These are phyloP conservation scores for Amaranthus tricolor DNA, from an alignment of 179 eudicot species.

Conservation along the genomic window DNA sequence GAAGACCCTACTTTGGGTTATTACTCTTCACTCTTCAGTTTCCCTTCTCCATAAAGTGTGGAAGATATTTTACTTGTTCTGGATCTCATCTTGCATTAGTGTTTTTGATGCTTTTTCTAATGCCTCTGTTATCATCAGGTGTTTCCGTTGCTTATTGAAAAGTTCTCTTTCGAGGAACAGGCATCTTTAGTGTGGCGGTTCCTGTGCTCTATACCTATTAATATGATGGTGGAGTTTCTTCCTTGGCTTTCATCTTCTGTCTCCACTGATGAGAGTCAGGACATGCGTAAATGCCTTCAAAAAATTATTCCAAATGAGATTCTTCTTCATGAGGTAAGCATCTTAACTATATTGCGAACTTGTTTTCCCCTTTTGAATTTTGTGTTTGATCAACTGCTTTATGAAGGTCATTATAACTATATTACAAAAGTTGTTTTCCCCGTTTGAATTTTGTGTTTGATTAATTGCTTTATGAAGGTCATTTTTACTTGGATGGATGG, in stretches of 20 bases:
- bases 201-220: constrained; percentile 91
- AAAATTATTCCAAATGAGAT: constrained; percentile 76
- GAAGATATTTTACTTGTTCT: neutral
- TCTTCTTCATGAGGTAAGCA: constrained; percentile 84
- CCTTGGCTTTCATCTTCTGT: constrained; percentile 93
- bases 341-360: constrained; percentile 10
- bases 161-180: constrained; percentile 91
- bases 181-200: constrained; percentile 91
- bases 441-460: constrained; percentile 19
- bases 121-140: constrained; percentile 46
- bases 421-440: constrained; percentile 4
- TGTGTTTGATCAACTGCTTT: constrained; percentile 22
- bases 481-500: constrained; percentile 97
- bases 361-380: constrained; percentile 9
- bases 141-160: constrained; percentile 82
- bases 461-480: constrained; percentile 47
- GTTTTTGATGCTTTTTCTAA: neutral
- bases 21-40: too few species aligned
- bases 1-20: too few species aligned
- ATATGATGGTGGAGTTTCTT: constrained; percentile 92
- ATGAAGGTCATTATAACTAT: constrained; percentile 67
- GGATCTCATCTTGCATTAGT: neutral
- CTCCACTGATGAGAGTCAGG: constrained; percentile 71
- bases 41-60: neutral
- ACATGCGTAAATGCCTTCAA: constrained; percentile 73